Base-by-base conservation (phyloP, 768 basidiomycete species). In the Lyophyllum decastes region DNA sequence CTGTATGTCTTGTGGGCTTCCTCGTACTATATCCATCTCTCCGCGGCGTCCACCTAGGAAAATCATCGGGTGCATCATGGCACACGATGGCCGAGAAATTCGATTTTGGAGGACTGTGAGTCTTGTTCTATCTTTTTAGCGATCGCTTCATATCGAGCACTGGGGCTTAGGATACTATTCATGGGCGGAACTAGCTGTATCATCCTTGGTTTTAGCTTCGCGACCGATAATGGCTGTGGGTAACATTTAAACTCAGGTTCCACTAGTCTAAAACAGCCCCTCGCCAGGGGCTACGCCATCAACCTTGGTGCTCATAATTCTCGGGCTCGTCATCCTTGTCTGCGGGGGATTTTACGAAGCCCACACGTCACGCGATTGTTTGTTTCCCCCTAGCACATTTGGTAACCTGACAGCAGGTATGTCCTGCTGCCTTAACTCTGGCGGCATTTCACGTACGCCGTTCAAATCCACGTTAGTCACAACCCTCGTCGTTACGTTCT, bases 71-170 rank as follows among this genome's bases (percentile, higher is more conserved):
- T 53, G 75, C 82, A 43, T 86, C 88, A 9, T 90, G 88, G 85
- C 69, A 70, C 57, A 72, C 68, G 11, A 78, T 92, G 56, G 61
- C 70, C 30, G 72, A 66, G 59, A 84, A 71, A 22, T 92, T 94
- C 66, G 92, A 94, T 70, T 93, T 92, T 66, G 66, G 83, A 38
- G 92, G 92, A 63, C 68, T 93, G 92, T 92, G 68, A 74, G 90
- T 78, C 58, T 1, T 58, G 56, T 40, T 52, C 49, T 55, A 51
- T 33, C 60, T 49, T 57, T 35, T 45, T 35, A 34, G 33, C 40
- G 33, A 25, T 48, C 27, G 33, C 25, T 33, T 14, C n/a, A 25
- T 59, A 63, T 44, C 60, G 57, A 59, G 54, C 49, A 33, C 40
- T 61, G 38, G n/a, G 43, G 7, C 14, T 17, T 66, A 94, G 91